Base-by-base conservation (phyloP, 805 yeast species). In the Wickerhamiella parazyma region DNA sequence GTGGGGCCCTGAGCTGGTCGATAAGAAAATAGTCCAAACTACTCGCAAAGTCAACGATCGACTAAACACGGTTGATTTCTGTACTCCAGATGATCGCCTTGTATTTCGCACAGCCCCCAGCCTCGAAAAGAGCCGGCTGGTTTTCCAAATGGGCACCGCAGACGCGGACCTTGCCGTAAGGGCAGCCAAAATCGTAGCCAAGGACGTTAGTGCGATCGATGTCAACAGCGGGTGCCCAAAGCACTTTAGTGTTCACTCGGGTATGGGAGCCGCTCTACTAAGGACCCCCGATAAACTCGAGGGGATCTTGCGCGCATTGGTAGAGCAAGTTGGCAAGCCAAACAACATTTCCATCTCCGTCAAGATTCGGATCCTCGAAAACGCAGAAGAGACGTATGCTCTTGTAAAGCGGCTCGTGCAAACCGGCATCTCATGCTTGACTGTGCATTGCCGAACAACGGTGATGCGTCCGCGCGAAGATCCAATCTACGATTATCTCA, bases 211-310 rank as follows among this genome's bases (percentile, higher is more conserved):
- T 49, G 97, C 94, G 7, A 80, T 91, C 4, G 98, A 91, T 58
- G 70, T 91, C 46, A 91, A 91, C 60, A 85, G 95, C 22, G 98
- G 98, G 4, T 91, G 98, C 63, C 98, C 98, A 3, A 91, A 89
- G 59, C 96, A 86, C 52, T 91, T 91, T 55, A 81, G 94, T 1
- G 71, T 86, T 2, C 98, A 91, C 60, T 70, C 93, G 0, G 98
- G 98, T 1, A 91, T 91, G 97, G 98, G 98, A 4, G 95, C 97
- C 2, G 96, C 95, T 0, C 66, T 91, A 37, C 66, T 91, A 44
- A 66, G 70, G 25, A 83, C 87, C 0, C 96, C 97, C 0, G 95
- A 83, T 36, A 63, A 73, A 31, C 66, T 91, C 14, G 80, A 79
- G 50, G 69, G 70, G 12, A 91, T 91, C 24, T 63, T 91, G 48